Conservation (phyloP, 768 basidiomycete genomes). For the Psilocybe subaeruginosa region DNA sequence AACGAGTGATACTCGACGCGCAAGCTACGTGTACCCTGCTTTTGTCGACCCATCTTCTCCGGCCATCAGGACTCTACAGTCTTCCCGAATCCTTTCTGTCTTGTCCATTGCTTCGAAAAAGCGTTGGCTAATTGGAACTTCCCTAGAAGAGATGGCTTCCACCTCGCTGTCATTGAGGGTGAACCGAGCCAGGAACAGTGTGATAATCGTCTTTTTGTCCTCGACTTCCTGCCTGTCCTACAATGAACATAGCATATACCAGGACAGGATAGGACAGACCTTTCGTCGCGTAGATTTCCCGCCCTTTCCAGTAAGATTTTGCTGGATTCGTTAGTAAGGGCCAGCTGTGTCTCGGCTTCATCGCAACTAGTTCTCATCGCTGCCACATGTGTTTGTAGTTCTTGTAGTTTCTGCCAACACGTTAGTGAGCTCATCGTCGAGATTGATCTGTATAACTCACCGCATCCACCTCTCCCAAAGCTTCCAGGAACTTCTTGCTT, state of each 20-base stretch:
- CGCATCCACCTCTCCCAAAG: constrained; percentile 88
- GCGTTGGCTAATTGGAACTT: constrained; percentile 69
- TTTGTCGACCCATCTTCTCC: constrained; percentile 81
- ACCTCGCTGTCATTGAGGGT: constrained; percentile 78
- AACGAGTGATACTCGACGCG: not conserved
- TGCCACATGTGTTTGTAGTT: constrained; percentile 73
- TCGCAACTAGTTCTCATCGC: constrained; percentile 86
- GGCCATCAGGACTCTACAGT: constrained; percentile 86
- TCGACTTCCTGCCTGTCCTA: constrained; percentile 65
- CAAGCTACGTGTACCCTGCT: constrained; percentile 58
- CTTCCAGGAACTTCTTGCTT: constrained; percentile 80
- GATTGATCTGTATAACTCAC: constrained; percentile 50
- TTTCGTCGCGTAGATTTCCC: constrained; percentile 70
- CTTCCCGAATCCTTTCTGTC: constrained; percentile 77
- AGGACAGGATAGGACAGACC: constrained; percentile 43
- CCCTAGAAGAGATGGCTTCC: constrained; percentile 75
- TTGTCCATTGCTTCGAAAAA: constrained; percentile 91
- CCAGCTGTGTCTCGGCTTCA: constrained; percentile 78
- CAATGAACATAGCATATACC: not conserved
- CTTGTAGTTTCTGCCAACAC: constrained; percentile 72
- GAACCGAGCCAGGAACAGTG: constrained; percentile 82
- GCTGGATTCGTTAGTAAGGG: constrained; percentile 76
- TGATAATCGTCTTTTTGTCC: constrained; percentile 71
- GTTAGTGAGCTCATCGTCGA: not conserved
- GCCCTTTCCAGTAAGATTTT: constrained; percentile 82